Evolutionary conservation across 768 basidiomycete species (phyloP).

Genomic region (Agrocybe praecox): DNA sequence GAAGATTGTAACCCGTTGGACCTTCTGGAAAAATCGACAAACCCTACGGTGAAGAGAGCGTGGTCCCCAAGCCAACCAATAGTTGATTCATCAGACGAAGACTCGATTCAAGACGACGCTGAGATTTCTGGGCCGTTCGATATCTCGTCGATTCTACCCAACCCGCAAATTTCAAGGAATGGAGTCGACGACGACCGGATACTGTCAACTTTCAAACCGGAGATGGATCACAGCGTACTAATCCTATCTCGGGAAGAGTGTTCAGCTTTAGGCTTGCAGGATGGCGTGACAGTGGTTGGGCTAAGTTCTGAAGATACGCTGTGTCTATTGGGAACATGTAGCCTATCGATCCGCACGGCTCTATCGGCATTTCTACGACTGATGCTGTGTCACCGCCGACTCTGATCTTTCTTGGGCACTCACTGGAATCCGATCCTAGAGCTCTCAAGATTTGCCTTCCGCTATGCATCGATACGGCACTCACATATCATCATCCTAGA

Average conservation of each 20-base stretch:
- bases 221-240: slow-evolving; percentile 46
- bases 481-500: too few relatives aligned
- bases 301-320: slow-evolving; percentile 55
- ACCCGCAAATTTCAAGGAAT: slow-evolving; percentile 5
- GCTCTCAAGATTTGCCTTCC: too few relatives aligned
- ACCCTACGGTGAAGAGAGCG: slow-evolving; percentile 30
- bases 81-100: slow-evolving; percentile 51
- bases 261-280: slow-evolving; percentile 27
- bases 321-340: slow-evolving; percentile 68
- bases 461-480: too few relatives aligned
- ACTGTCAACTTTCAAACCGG: slow-evolving; percentile 55
- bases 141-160: slow-evolving; percentile 17
- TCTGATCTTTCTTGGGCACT: too few relatives aligned
- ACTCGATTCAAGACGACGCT: slow-evolving; percentile 27
- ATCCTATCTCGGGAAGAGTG: slow-evolving; percentile 42
- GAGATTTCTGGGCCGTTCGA: slow-evolving; percentile 10
- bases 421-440: too few relatives aligned
- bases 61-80: slow-evolving; percentile 65
- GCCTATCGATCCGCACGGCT: slow-evolving; percentile 64
- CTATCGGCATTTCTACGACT: slow-evolving; percentile 58
- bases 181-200: slow-evolving; percentile 11
- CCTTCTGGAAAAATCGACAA: neutral
- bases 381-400: too few relatives aligned
- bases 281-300: slow-evolving; percentile 38
- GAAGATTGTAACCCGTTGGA: slow-evolving; percentile 11